These are phyloP conservation scores for Argentina anserina DNA, from an alignment of 306 rosid species.

Conservation along the genomic window DNA sequence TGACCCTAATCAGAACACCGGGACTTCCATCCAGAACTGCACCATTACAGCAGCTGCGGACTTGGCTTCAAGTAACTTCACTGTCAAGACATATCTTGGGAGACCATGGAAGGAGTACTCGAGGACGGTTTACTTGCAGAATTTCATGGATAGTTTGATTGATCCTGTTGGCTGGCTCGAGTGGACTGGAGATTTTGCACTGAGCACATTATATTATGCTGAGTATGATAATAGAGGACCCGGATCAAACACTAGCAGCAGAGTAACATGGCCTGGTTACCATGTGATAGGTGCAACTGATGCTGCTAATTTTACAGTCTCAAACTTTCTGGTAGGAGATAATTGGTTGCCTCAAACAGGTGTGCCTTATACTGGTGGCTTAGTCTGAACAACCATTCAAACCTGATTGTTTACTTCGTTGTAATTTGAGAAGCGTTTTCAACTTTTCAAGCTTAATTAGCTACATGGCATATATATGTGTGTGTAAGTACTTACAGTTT, in stretches of 20 bases:
- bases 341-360: constrained; percentile 36
- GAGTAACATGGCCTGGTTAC: constrained; percentile 40
- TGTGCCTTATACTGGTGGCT: constrained; percentile 34
- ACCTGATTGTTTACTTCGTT: not conserved
- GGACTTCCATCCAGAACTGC: constrained; percentile 40
- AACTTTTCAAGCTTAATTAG: not conserved
- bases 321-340: constrained; percentile 36
- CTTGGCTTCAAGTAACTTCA: constrained; percentile 26
- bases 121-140: constrained; percentile 34
- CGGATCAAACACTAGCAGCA: constrained; percentile 25
- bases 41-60: constrained; percentile 22
- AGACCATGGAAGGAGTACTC: constrained; percentile 49
- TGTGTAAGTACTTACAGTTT: not conserved
- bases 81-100: constrained; percentile 33
- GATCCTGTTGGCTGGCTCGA: constrained; percentile 37
- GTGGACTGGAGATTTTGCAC: constrained; percentile 31
- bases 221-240: constrained; percentile 33
- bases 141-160: constrained; percentile 25
- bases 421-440: not conserved
- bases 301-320: constrained; percentile 35
- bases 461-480: not conserved
- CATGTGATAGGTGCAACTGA: constrained; percentile 23
- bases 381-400: constrained; percentile 9
- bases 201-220: constrained; percentile 35
- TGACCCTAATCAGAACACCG: constrained; percentile 35